Percentiles rank a stretch among this genome's conserved stretches.
These are phyloP conservation scores for Microascus cirrosus DNA, from an alignment of 2,329 filamentous ascomycete species.

Conservation along the genomic window DNA sequence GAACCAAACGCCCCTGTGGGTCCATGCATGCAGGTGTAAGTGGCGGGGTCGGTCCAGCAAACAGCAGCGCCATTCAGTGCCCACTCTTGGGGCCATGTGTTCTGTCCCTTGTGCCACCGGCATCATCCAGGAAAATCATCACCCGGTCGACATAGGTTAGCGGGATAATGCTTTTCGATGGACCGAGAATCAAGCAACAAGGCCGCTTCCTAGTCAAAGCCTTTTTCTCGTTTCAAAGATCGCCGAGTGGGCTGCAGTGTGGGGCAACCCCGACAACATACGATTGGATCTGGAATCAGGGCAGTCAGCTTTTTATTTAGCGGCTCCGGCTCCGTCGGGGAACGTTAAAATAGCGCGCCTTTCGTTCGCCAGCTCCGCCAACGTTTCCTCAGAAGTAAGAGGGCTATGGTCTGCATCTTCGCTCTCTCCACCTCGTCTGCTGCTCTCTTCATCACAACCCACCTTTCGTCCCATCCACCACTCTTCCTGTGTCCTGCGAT, in stretches of 20 bases:
- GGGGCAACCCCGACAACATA: no score
- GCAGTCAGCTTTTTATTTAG: constrained; percentile 3
- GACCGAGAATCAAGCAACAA: no score
- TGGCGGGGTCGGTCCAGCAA: no score
- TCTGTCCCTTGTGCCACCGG: no score
- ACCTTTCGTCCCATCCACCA: background rate
- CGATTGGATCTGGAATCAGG: background rate
- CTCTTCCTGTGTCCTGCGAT: background rate
- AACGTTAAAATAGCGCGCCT: constrained; percentile 3
- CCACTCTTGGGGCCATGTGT: no score
- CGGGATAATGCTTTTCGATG: no score
- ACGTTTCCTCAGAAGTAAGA: background rate
- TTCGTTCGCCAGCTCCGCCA: background rate
- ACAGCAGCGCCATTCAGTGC: no score
- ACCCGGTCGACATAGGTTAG: no score
- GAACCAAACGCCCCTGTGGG: no score
- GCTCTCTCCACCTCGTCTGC: background rate
- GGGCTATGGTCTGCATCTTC: background rate
- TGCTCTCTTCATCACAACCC: background rate
- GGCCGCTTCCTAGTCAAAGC: no score
- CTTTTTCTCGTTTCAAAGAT: background rate
- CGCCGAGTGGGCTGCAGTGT: background rate
- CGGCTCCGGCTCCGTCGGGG: constrained; percentile 1
- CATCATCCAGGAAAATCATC: no score
- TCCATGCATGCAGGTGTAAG: no score